A percentile compares a stretch with the other conserved stretches of the same genome.
Evolutionary conservation across 768 basidiomycete species (phyloP).

Genomic region (Hypholoma fasciculare): DNA sequence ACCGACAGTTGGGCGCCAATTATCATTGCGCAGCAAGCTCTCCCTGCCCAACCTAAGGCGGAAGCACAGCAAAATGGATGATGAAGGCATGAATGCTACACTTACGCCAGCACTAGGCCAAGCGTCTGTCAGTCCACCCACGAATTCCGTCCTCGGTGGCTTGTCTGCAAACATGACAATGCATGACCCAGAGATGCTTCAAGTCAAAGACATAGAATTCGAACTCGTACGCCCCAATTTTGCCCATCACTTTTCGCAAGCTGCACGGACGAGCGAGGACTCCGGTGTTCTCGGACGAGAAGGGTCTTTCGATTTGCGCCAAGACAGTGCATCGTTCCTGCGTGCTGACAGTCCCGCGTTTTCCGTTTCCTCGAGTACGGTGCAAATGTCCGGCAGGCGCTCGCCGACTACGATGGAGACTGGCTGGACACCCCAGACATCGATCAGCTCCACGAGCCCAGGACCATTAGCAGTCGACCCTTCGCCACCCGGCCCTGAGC

Average conservation of each 20-base stretch:
- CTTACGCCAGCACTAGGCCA: no score
- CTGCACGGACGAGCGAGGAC: constrained; percentile 55
- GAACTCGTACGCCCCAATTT: constrained; percentile 71
- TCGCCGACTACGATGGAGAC: not conserved
- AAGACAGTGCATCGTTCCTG: constrained; percentile 17
- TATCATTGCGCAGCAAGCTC: constrained; percentile 59
- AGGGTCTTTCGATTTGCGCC: constrained; percentile 29
- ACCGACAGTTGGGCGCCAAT: constrained; percentile 33
- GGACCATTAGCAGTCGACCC: constrained; percentile 3
- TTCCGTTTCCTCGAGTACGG: constrained; percentile 34
- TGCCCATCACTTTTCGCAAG: constrained; percentile 30
- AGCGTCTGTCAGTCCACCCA: no score
- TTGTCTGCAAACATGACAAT: not conserved
- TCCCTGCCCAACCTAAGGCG: constrained; percentile 67
- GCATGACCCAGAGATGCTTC: constrained; percentile 55
- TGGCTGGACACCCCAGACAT: not conserved
- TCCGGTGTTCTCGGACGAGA: constrained; percentile 40
- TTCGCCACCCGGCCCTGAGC: constrained; percentile 8
- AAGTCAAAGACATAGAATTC: constrained; percentile 82
- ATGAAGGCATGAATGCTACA: constrained; percentile 11
- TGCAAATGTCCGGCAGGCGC: not conserved
- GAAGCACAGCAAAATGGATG: constrained; percentile 38
- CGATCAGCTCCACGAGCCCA: constrained; percentile 5
- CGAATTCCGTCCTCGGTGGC: no score
- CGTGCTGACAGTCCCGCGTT: constrained; percentile 44